Evolutionary conservation across 805 yeast species (phyloP).

Genomic region (Ogataea dorogensis): DNA sequence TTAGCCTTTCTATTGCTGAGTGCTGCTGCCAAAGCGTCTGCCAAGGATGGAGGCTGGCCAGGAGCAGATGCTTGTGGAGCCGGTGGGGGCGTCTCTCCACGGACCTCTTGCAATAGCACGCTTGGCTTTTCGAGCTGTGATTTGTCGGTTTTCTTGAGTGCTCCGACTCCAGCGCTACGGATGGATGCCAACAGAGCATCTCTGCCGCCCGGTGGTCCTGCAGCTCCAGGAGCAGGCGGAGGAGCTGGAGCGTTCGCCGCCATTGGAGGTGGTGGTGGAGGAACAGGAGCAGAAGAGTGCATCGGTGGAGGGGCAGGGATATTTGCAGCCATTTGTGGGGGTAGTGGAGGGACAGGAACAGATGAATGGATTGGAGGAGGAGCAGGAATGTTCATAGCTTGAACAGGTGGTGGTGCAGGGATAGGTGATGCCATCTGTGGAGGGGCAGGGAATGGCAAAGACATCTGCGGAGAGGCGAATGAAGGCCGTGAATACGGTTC

Average conservation of each 20-base stretch:
- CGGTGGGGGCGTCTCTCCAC: slow-evolving; percentile 52
- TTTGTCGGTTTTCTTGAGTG: slow-evolving; percentile 77
- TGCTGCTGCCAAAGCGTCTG: slow-evolving; percentile 88
- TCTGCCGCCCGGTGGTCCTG: slow-evolving; percentile 46
- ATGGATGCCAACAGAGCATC: slow-evolving; percentile 88
- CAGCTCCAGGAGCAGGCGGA: slow-evolving; percentile 27
- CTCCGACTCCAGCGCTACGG: slow-evolving; percentile 70
- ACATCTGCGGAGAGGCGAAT: slow-evolving; percentile 28
- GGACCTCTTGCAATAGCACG: slow-evolving; percentile 66
- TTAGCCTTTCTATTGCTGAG: slow-evolving; percentile 77
- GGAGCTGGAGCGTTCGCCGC: slow-evolving; percentile 17
- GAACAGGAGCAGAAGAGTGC: slow-evolving; percentile 23
- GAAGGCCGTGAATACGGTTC: too few relatives aligned
- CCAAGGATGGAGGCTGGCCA: slow-evolving; percentile 60
- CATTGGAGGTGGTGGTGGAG: slow-evolving; percentile 1
- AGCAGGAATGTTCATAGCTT: background rate
- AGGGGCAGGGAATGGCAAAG: slow-evolving; percentile 25
- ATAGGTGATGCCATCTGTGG: slow-evolving; percentile 24
- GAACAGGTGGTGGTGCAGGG: slow-evolving; percentile 19
- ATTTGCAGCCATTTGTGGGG: background rate
- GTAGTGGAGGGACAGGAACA: slow-evolving; percentile 2
- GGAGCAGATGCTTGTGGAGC: slow-evolving; percentile 36
- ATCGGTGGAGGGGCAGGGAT: slow-evolving; percentile 20
- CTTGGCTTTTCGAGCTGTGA: slow-evolving; percentile 78
- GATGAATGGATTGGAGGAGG: background rate